Base-by-base conservation (phyloP, 306 rosid species). In the Cercis canadensis region DNA sequence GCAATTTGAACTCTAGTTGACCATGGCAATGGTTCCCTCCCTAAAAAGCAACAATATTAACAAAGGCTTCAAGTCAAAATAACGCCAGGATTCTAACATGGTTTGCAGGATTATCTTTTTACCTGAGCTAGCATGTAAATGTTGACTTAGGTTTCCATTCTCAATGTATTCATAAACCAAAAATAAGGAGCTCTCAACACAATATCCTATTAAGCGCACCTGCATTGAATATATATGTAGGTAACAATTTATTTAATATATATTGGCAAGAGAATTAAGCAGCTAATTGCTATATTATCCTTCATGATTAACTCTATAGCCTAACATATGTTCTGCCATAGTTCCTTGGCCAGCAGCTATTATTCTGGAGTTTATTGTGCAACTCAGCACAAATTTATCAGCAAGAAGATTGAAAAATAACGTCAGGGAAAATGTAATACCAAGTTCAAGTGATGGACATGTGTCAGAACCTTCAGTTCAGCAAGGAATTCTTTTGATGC, bases 401-500 rank as follows among this genome's bases (percentile, higher is more conserved):
- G 53, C 46, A 52, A 64, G 32, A 9, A 57, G 17, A 36, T 39
- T 14, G 33, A 29, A 29, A 18, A 72, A 57, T 39, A 65, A 16
- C 11, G 56, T 40, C 13, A 63, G 39, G 7, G 54, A 69, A 58
- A 81, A 37, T 46, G 12, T 32, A 72, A 49, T 87, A 90, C 96
- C 96, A 90, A 67, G 76, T 90, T 90, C 79, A 90, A 80, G 79
- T 90, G 96, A 80, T 90, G 91, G 73, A 90, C 89, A 24, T 86
- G 93, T 39, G 93, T 90, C 11, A 90, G 76, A 76, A 90, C 88
- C 80, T 84, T 80, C 37, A 90, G 80, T 58, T 90, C 96, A 13
- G 89, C 85, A 43, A 84, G 84, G 67, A 90, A 87, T 47, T 90
- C 93, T 65, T 90, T 82, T 58, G 96, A 82, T 60, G 93, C 93